phyloP scores from a whole-genome alignment of 176 grass and related monocot genomes.

The Triticum timopheevii region DNA sequence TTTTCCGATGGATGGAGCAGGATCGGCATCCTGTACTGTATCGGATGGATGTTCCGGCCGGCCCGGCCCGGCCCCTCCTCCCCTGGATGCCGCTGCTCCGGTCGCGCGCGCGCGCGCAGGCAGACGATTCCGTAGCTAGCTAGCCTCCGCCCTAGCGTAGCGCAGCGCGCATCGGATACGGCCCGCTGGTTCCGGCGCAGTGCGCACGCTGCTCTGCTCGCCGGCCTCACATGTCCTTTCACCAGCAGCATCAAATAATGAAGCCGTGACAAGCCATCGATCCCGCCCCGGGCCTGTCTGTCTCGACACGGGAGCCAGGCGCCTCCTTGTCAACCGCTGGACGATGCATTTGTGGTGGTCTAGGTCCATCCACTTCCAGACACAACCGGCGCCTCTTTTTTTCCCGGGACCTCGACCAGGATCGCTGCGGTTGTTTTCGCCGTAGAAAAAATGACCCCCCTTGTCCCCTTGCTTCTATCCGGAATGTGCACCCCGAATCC shows the following conservation, averaged over 20 bases:
- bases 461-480: too few species aligned
- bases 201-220: background rate
- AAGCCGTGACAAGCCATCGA: background rate
- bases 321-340: background rate
- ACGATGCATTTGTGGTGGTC: constrained; percentile 8
- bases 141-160: background rate
- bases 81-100: background rate
- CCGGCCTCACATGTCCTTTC: constrained; percentile 43
- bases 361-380: constrained; percentile 4
- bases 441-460: too few species aligned
- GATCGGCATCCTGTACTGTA: background rate
- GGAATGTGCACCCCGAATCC: background rate
- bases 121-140: background rate
- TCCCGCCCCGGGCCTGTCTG: background rate
- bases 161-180: constrained; percentile 1
- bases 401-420: background rate
- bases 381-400: background rate
- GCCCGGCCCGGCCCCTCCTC: too few species aligned
- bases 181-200: background rate
- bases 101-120: background rate
- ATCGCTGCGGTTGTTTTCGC: background rate
- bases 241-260: background rate
- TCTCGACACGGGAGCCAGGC: background rate
- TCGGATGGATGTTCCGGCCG: background rate
- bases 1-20: background rate